A percentile compares a stretch with the other conserved stretches of the same genome.
Conservation (phyloP, 306 rosid species). For the Cicer pinnatifidum region DNA sequence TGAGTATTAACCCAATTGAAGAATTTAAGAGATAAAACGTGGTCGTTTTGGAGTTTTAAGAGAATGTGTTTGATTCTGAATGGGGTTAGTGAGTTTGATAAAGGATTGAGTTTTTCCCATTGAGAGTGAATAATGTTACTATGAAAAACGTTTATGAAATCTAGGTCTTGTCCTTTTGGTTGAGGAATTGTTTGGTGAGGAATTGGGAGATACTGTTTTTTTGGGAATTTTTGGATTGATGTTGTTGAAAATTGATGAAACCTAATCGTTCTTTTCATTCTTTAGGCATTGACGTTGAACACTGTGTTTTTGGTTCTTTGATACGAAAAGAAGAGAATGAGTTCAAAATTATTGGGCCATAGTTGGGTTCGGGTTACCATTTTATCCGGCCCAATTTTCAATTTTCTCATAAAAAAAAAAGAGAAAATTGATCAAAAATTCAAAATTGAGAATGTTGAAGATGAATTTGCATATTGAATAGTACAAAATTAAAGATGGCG, state of each 20-base stretch:
- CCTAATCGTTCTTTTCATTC: constrained; percentile 32
- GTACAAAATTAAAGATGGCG: constrained; percentile 48
- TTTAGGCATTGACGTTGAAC: neutral
- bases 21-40: constrained; percentile 71
- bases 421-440: no score
- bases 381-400: no score
- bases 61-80: constrained; percentile 70
- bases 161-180: constrained; percentile 78
- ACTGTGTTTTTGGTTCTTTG: neutral
- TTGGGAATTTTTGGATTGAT: neutral
- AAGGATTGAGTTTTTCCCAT: constrained; percentile 65
- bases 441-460: no score
- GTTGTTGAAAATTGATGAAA: constrained; percentile 53
- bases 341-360: neutral
- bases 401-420: no score
- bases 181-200: constrained; percentile 74
- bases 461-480: no score
- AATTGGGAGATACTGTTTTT: constrained; percentile 46
- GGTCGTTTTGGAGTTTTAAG: constrained; percentile 63
- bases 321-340: neutral
- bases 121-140: constrained; percentile 78
- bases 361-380: no score
- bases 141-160: constrained; percentile 69
- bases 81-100: constrained; percentile 58
- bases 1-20: constrained; percentile 68